These are phyloP conservation scores for Croton laevigatus DNA, from an alignment of 441 rosid genomes.

Conservation along the genomic window DNA sequence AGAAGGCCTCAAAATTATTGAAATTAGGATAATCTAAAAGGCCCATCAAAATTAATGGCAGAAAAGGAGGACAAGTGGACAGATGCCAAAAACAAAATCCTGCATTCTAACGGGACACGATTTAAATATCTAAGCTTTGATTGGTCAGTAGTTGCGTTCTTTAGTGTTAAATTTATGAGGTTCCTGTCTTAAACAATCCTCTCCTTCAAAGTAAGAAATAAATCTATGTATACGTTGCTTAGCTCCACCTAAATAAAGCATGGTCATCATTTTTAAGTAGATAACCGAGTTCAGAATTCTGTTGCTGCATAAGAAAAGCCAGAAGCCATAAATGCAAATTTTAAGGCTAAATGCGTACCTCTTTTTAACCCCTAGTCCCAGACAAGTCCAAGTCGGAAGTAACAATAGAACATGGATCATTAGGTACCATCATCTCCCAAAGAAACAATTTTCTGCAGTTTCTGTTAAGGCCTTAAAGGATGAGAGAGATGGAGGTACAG, in stretches of 20 bases:
- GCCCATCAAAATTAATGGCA: slow-evolving; percentile 8
- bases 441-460: slow-evolving; percentile 33
- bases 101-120: slow-evolving; percentile 7
- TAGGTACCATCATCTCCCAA: slow-evolving; percentile 28
- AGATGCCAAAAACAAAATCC: slow-evolving; percentile 3
- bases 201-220: slow-evolving; percentile 20
- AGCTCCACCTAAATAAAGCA: slow-evolving; percentile 50
- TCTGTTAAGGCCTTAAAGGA: slow-evolving; percentile 64
- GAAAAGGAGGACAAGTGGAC: slow-evolving; percentile 13
- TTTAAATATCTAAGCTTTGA: neutral
- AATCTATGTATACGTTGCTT: slow-evolving; percentile 23
- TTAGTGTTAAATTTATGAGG: neutral
- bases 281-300: slow-evolving; percentile 7
- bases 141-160: neutral
- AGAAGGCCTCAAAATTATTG: neutral
- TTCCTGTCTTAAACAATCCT: slow-evolving; percentile 8
- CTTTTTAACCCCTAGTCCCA: slow-evolving; percentile 47
- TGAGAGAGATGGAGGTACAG: slow-evolving; percentile 51
- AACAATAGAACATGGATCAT: slow-evolving; percentile 38
- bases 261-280: slow-evolving; percentile 19
- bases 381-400: slow-evolving; percentile 43
- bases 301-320: slow-evolving; percentile 3
- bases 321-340: slow-evolving; percentile 34
- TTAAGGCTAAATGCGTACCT: slow-evolving; percentile 54
- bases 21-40: slow-evolving; percentile 13